Base-by-base conservation (phyloP, 768 basidiomycete genomes). In the Suillus weaverae region DNA sequence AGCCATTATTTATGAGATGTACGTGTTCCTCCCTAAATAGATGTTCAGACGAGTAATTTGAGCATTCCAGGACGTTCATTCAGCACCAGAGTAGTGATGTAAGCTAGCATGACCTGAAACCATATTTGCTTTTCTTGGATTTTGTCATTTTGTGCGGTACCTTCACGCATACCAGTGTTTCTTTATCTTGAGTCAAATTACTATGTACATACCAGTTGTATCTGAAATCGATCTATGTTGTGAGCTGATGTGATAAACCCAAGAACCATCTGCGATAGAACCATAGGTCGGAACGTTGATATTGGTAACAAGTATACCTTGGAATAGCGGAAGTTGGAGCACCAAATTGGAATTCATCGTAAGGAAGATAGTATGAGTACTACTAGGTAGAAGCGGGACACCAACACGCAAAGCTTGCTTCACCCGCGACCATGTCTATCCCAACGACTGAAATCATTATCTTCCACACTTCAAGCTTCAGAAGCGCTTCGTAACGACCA, bases 401-500 rank as follows among this genome's bases (percentile, higher is more conserved):
- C 11, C 6, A 22, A 14, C 14, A 11, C 46, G 4, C 46, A 48
- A 46, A 46, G 13, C 11, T 26, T 26, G 13, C 11, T 26, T 26
- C 46, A 50, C 14, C 14, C 26, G 26, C 20, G 20, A 50, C 32
- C 13, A 71, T 70, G 70, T 9, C 63, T 32, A 56, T 56, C 59
- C 64, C 61, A 26, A 73, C 72, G 32, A 73, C 72, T 30, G 72
- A 73, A 50, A 13, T 73, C 33, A 5, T 72, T 51, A 60, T 70
- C 48, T 70, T 73, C 41, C 46, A 68, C 16, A 32, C 71, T 8
- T n/a, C n/a, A n/a, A n/a, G n/a, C n/a, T n/a, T 64, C 32, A 38
- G 55, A 64, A 5, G 63, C 4, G 7, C 66, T 64, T 41, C 67
- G 57, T 26, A 10, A 55, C 9, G 32, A 73, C 36, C 44, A 62